Evolutionary conservation across 306 rosid genomes (phyloP).

Genomic region (Cyclanthera cordifolia): DNA sequence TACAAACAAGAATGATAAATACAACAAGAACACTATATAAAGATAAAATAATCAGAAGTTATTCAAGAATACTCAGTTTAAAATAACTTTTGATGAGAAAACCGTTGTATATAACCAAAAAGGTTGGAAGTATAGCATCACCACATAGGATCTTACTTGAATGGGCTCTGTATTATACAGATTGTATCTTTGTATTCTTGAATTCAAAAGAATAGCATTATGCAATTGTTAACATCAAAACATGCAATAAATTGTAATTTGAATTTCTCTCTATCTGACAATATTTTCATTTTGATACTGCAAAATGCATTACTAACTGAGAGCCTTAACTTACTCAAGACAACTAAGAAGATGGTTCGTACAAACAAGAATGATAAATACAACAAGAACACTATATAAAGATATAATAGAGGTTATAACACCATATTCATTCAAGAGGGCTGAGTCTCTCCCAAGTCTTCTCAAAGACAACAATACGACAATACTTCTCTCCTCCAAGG

Average conservation of each 20-base stretch:
- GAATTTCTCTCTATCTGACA: background rate
- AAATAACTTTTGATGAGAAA: background rate
- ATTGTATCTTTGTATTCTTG: background rate
- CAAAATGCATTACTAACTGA: background rate
- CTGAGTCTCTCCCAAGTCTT: too few relatives aligned
- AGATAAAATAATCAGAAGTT: constrained; percentile 8
- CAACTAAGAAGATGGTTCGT: too few relatives aligned
- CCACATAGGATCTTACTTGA: background rate
- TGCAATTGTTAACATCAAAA: background rate
- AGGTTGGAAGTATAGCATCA: background rate
- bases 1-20: too few relatives aligned
- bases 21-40: too few relatives aligned
- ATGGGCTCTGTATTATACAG: background rate
- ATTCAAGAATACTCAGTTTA: background rate
- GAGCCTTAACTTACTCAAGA: too few relatives aligned
- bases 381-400: too few relatives aligned
- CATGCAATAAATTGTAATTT: background rate
- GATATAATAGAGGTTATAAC: too few relatives aligned
- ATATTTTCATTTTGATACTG: background rate
- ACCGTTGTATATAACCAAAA: background rate
- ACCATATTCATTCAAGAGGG: too few relatives aligned
- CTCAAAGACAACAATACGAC: too few relatives aligned
- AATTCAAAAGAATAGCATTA: background rate
- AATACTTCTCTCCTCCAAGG: too few relatives aligned
- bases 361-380: too few relatives aligned